phyloP scores from a whole-genome alignment of 371 early-diverging fungal genomes.

The Mortierella sp. region DNA sequence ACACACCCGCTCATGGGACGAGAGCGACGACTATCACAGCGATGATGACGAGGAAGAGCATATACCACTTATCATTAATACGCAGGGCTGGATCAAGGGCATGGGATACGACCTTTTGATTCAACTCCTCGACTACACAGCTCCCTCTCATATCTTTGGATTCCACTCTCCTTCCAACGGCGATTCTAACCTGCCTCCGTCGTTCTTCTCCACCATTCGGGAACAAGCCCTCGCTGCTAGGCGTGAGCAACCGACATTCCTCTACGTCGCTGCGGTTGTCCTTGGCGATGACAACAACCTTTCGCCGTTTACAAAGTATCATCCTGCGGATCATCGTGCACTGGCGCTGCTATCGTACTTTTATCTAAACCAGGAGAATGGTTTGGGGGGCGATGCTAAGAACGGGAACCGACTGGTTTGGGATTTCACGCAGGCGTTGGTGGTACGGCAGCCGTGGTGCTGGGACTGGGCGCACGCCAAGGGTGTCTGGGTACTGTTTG shows the following conservation, averaged over 20 bases:
- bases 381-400: not conserved
- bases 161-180: slow-evolving; percentile 56
- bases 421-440: slow-evolving; percentile 69
- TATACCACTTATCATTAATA: slow-evolving; percentile 86
- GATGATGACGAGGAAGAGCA: slow-evolving; percentile 46
- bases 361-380: slow-evolving; percentile 31
- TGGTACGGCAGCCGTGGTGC: slow-evolving; percentile 70
- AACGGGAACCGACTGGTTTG: slow-evolving; percentile 57
- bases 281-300: slow-evolving; percentile 45
- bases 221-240: slow-evolving; percentile 24
- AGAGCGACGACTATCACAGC: slow-evolving; percentile 46
- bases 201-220: slow-evolving; percentile 51
- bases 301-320: slow-evolving; percentile 61
- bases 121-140: slow-evolving; percentile 65
- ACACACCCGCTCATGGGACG: slow-evolving; percentile 38
- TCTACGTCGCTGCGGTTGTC: slow-evolving; percentile 32
- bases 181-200: slow-evolving; percentile 55
- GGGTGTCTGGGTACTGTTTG: slow-evolving; percentile 69
- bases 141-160: slow-evolving; percentile 70
- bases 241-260: slow-evolving; percentile 16
- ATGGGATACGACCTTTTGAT: slow-evolving; percentile 79
- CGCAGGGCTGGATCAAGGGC: slow-evolving; percentile 88
- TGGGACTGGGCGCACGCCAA: slow-evolving; percentile 73
- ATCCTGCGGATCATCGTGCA: slow-evolving; percentile 70
- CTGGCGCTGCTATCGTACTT: slow-evolving; percentile 67